Conservation (phyloP, 345 rosid species). For the Isatis tinctoria region DNA sequence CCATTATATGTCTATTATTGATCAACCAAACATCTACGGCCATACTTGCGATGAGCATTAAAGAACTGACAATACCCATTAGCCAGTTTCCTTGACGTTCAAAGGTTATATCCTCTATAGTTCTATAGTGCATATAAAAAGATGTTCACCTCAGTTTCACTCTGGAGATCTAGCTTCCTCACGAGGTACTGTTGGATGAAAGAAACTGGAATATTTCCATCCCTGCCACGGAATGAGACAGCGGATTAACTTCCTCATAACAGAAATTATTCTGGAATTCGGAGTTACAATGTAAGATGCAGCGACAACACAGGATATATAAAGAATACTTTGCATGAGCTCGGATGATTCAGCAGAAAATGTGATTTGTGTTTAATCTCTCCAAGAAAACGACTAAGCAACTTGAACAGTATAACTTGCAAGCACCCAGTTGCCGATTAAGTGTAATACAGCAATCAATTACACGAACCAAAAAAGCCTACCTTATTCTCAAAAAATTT, state of each 20-base stretch:
- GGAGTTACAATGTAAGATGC: background rate
- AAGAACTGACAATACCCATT: background rate
- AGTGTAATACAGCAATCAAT: background rate
- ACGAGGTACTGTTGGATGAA: conserved; percentile 78
- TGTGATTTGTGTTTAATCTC: background rate
- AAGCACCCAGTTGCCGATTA: background rate
- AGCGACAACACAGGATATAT: background rate
- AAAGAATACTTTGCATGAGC: background rate
- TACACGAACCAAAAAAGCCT: conserved; percentile 19
- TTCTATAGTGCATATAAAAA: conserved; percentile 20
- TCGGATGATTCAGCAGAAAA: background rate
- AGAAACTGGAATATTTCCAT: conserved; percentile 70
- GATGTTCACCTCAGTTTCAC: conserved; percentile 67
- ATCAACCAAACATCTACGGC: background rate
- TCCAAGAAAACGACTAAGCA: background rate
- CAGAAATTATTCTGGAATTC: background rate
- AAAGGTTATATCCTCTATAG: background rate
- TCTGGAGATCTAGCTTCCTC: conserved; percentile 63
- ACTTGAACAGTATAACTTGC: background rate
- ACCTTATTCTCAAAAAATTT: conserved; percentile 71
- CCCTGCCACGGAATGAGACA: conserved; percentile 45
- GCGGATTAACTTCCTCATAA: background rate
- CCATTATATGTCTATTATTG: background rate
- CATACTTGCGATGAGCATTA: background rate
- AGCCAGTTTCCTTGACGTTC: background rate